Conservation (phyloP, 2,329 filamentous ascomycete genomes). For the Aureobasidium sp. region DNA sequence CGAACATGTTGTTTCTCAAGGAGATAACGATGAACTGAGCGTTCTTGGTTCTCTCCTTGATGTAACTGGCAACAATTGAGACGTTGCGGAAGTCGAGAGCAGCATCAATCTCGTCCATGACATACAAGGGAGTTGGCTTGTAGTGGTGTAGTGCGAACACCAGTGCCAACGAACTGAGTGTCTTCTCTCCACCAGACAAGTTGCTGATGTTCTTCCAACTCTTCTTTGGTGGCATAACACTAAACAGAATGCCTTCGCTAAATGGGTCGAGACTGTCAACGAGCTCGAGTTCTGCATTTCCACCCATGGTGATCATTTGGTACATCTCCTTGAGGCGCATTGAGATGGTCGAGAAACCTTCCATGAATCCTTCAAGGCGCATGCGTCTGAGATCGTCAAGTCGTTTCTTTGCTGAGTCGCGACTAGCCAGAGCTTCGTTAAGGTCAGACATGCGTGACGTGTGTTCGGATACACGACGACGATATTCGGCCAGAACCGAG, state of each 20-base stretch:
- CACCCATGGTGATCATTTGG: constrained; percentile 99
- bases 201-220: constrained; percentile 99
- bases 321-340: constrained; percentile 98
- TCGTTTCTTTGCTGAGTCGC: constrained; percentile 83
- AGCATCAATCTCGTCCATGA: constrained; percentile 99
- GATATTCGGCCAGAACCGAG: constrained; percentile 80
- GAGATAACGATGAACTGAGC: constrained; percentile 99
- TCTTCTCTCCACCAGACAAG: constrained; percentile 94
- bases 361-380: constrained; percentile 95
- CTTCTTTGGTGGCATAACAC: constrained; percentile 99
- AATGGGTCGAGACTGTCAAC: constrained; percentile 96
- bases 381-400: constrained; percentile 87
- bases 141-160: constrained; percentile 99
- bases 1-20: constrained; percentile 98
- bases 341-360: constrained; percentile 90
- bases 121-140: constrained; percentile 93
- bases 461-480: constrained; percentile 77
- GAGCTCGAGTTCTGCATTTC: constrained; percentile 93
- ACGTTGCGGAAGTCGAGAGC: constrained; percentile 97
- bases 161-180: constrained; percentile 80
- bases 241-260: constrained; percentile 92
- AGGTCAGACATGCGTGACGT: constrained; percentile 77
- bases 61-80: constrained; percentile 96
- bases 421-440: constrained; percentile 64
- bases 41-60: constrained; percentile 98